Base-by-base conservation (phyloP, 1,284 basidiomycete genomes). In the Sanghuangporus baumii region DNA sequence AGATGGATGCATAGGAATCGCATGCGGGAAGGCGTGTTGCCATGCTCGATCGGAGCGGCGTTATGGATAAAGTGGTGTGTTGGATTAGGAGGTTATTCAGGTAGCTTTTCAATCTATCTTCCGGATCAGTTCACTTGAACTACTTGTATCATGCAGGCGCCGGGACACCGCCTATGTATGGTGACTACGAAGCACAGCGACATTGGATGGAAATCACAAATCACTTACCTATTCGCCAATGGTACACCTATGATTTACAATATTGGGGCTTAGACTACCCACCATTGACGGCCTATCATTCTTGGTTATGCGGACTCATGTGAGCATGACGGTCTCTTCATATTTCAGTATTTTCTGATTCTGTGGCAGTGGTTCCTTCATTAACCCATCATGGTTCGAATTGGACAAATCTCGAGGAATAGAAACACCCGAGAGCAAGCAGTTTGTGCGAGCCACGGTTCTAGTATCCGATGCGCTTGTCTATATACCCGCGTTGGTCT, bases 191-290 rank as follows among this genome's bases (percentile, higher is more conserved):
- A 74, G 94, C 94, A 0, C 94, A 96, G 71, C 80, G 94, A 58
- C 94, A 96, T 74, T 96, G 94, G 94, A 92, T 96, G 86, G 93
- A 96, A 69, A 74, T 96, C 50, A 93, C 93, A 0, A 75, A 85
- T 37, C 88, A 94, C 70, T 76, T 94, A 3, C 91, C 92, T 0
- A 70, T 84, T 31, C 78, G 76, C 8, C 74, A 88, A 68, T 96
- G 94, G 94, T 96, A 96, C 74, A 86, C 76, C 1, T 92, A 94
- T 73, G 92, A 96, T 69, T 78, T 93, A 38, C 83, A 83, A 57
- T 96, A 96, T 69, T 97, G 94, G 94, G 93, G 93, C 0, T 80
- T 97, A 58, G 93, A 95, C 74, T 95, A 97, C 75, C 94, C 94
- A 3, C 94, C 94, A 7, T 71, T 97, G 60, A 96, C 95, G 0